These are phyloP conservation scores for Ophiostoma piceae DNA, from an alignment of 2,329 filamentous ascomycete genomes.

Conservation along the genomic window DNA sequence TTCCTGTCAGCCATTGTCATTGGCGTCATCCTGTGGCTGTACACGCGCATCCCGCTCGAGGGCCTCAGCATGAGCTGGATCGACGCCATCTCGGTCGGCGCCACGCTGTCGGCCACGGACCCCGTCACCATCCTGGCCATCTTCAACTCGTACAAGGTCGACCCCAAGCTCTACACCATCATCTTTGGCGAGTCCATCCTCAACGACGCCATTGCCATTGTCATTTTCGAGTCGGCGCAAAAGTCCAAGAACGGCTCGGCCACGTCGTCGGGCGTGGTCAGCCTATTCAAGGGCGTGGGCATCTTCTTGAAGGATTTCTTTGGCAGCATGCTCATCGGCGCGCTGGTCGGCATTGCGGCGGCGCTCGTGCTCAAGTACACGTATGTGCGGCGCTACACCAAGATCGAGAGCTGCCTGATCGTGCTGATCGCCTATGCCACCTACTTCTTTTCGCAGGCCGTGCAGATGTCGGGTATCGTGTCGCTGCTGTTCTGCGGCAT, in stretches of 20 bases:
- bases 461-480: conserved; percentile 95
- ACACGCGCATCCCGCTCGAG: conserved; percentile 80
- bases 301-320: conserved; percentile 97
- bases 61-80: conserved; percentile 84
- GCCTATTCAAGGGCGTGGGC: conserved; percentile 84
- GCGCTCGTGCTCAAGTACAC: conserved; percentile 92
- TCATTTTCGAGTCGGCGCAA: conserved; percentile 96
- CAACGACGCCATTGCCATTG: conserved; percentile 97
- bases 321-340: conserved; percentile 82
- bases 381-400: conserved; percentile 83
- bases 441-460: conserved; percentile 95
- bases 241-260: conserved; percentile 74
- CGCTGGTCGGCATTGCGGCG: conserved; percentile 78
- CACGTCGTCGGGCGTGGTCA: conserved; percentile 69
- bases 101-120: conserved; percentile 92
- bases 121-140: conserved; percentile 97
- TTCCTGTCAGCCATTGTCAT: conserved; percentile 97
- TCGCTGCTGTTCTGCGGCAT: conserved; percentile 96
- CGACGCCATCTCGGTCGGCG: conserved; percentile 93
- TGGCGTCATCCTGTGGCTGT: conserved; percentile 80
- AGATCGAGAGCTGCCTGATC: conserved; percentile 94
- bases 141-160: conserved; percentile 98
- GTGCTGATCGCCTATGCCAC: conserved; percentile 92
- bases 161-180: conserved; percentile 95
- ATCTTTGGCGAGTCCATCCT: conserved; percentile 98